phyloP scores from a whole-genome alignment of 169 alveolate species.

The Babesia bigemina region DNA sequence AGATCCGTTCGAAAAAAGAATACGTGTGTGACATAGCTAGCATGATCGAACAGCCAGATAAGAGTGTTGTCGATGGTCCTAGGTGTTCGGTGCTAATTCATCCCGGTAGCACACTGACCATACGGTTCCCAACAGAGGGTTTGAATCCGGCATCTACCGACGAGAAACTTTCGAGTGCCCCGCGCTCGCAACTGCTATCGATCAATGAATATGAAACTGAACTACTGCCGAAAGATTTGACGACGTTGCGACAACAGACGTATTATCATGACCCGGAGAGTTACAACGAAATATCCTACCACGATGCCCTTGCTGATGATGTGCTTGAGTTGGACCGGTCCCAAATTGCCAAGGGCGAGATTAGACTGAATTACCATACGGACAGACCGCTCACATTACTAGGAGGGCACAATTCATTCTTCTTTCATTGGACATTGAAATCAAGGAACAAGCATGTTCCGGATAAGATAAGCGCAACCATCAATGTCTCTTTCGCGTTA shows the following conservation, averaged over 20 bases:
- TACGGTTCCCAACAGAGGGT: constrained; percentile 7
- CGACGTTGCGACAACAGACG: background rate
- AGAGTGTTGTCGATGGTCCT: background rate
- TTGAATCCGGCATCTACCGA: background rate
- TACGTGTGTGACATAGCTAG: constrained; percentile 8
- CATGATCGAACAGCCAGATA: background rate
- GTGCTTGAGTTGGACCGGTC: constrained; percentile 10
- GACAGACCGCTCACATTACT: background rate
- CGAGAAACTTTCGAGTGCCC: background rate
- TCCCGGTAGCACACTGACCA: constrained; percentile 18
- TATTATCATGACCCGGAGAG: too few species aligned
- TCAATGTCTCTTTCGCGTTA: too few species aligned
- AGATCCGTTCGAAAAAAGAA: background rate
- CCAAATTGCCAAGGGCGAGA: background rate
- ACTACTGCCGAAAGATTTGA: too few species aligned
- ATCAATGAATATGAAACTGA: too few species aligned
- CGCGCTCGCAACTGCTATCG: too few species aligned
- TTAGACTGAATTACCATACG: background rate
- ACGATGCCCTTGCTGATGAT: background rate
- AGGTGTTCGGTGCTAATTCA: constrained; percentile 8
- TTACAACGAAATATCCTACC: background rate
- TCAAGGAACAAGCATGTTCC: too few species aligned
- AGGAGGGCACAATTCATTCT: background rate
- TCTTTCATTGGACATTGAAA: background rate
- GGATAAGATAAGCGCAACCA: too few species aligned